Conservation (phyloP, 1,284 basidiomycete species). For the Puccinia polysora region DNA sequence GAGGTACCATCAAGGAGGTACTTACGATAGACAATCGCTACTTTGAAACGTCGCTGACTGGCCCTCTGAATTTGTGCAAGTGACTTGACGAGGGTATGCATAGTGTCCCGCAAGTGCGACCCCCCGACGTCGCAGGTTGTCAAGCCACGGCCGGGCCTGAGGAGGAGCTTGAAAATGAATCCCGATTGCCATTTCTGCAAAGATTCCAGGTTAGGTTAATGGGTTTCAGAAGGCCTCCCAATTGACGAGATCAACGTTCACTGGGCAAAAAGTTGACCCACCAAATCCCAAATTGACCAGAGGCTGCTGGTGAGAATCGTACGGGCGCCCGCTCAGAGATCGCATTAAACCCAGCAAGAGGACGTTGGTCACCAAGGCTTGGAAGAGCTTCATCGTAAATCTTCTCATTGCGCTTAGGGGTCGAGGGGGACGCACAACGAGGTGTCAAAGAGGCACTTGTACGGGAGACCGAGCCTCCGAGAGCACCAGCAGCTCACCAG, state of each 20-base stretch:
- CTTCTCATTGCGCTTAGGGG: too few relatives aligned
- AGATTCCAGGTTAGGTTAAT: background rate
- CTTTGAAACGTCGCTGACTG: constrained; percentile 1
- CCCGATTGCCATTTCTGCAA: background rate
- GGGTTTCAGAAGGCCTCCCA: too few relatives aligned
- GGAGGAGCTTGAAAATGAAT: background rate
- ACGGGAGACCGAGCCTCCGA: too few relatives aligned
- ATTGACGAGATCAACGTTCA: too few relatives aligned
- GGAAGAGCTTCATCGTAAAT: background rate
- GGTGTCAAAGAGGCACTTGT: too few relatives aligned
- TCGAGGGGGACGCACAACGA: too few relatives aligned
- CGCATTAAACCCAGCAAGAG: background rate
- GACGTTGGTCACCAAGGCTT: background rate
- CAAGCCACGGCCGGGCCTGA: background rate
- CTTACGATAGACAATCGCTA: constrained; percentile 9
- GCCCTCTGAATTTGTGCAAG: background rate
- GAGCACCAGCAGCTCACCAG: too few relatives aligned
- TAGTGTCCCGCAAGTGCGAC: constrained; percentile 17
- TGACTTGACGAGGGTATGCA: background rate
- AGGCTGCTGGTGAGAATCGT: background rate
- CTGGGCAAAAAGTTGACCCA: too few relatives aligned
- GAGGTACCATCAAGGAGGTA: background rate
- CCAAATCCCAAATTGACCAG: too few relatives aligned
- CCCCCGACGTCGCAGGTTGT: background rate
- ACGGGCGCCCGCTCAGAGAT: background rate